These are phyloP conservation scores for Chenopodium formosanum DNA, from an alignment of 148 eudicot species.

Conservation along the genomic window DNA sequence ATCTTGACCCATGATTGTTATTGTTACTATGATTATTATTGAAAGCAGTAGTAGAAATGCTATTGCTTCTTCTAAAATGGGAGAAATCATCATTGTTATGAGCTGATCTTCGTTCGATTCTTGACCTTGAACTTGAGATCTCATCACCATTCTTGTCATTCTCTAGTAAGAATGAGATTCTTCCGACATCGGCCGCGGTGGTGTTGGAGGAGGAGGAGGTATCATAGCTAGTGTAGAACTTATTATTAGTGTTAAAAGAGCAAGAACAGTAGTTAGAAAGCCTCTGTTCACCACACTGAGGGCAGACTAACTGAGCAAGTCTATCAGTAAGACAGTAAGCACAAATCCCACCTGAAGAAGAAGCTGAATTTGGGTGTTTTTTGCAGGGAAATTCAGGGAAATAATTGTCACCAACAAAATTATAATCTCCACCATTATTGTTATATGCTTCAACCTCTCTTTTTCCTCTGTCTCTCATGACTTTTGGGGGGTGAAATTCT, in stretches of 20 bases:
- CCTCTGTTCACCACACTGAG: slow-evolving; percentile 74
- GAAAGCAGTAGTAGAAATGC: slow-evolving; percentile 44
- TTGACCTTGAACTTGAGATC: slow-evolving; percentile 7
- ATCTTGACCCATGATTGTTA: slow-evolving; percentile 18
- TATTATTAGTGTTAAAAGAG: slow-evolving; percentile 27
- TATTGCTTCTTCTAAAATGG: slow-evolving; percentile 52
- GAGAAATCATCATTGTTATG: slow-evolving; percentile 32
- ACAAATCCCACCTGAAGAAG: slow-evolving; percentile 62
- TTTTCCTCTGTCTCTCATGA: slow-evolving; percentile 82
- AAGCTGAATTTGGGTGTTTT: slow-evolving; percentile 60
- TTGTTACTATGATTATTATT: slow-evolving; percentile 31
- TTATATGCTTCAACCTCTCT: slow-evolving; percentile 42
- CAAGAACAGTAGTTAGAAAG: slow-evolving; percentile 42
- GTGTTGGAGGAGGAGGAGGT: not conserved
- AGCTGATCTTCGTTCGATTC: slow-evolving; percentile 8
- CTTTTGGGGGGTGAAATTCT: not conserved
- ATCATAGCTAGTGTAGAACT: slow-evolving; percentile 37
- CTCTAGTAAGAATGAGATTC: slow-evolving; percentile 76
- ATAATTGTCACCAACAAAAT: slow-evolving; percentile 7
- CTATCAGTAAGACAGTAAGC: slow-evolving; percentile 75
- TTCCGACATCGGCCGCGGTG: slow-evolving; percentile 48
- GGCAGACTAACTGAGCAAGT: slow-evolving; percentile 61
- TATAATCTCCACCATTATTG: slow-evolving; percentile 12
- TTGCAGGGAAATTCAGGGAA: slow-evolving; percentile 51
- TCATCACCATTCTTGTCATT: slow-evolving; percentile 36